Percentiles rank a stretch among this genome's conserved stretches.
These are phyloP conservation scores for Eucalyptus albens DNA, from an alignment of 345 rosid species.

Conservation along the genomic window DNA sequence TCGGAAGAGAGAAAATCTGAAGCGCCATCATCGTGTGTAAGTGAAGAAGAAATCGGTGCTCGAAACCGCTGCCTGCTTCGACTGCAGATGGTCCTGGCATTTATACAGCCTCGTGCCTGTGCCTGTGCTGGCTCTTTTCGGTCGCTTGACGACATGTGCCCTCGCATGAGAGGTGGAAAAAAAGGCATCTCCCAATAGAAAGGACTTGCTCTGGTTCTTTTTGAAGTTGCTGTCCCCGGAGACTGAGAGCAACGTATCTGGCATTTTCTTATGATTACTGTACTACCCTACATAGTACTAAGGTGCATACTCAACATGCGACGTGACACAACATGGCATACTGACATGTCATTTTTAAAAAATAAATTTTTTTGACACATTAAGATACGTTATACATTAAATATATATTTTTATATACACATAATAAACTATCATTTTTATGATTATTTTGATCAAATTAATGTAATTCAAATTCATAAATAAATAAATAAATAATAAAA, in stretches of 20 bases:
- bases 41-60: background rate
- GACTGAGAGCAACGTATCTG: background rate
- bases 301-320: rapidly evolving
- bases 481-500: too few species aligned
- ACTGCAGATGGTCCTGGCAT: background rate
- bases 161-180: background rate
- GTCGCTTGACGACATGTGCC: background rate
- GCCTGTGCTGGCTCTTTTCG: background rate
- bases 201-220: background rate
- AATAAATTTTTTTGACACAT: too few species aligned
- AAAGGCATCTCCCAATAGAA: background rate
- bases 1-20: background rate
- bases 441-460: too few species aligned
- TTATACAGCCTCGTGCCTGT: background rate
- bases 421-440: too few species aligned
- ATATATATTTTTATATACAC: too few species aligned
- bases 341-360: too few species aligned
- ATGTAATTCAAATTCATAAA: too few species aligned
- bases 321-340: rapidly evolving
- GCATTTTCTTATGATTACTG: background rate
- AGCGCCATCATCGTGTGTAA: background rate
- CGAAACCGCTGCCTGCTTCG: background rate
- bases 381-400: too few species aligned
- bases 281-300: too few species aligned
- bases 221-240: background rate